Percentiles rank a stretch among this genome's conserved stretches.
Conservation (phyloP, 257 asterid genomes). For the Cinchona pubescens region DNA sequence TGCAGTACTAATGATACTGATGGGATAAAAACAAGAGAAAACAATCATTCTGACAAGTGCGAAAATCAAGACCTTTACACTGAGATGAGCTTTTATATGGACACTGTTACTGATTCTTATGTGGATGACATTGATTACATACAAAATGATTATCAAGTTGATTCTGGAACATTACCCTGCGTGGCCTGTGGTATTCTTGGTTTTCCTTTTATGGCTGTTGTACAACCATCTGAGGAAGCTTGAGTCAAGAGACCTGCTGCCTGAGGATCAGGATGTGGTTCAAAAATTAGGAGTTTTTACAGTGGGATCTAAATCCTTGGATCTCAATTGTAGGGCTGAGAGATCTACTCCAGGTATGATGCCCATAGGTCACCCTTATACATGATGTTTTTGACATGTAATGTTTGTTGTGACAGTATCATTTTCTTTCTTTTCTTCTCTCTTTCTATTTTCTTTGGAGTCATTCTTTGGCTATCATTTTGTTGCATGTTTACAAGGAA, state of each 20-base stretch:
- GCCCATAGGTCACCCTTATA: background rate
- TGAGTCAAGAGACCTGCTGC: slow-evolving; percentile 37
- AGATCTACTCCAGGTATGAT: slow-evolving; percentile 49
- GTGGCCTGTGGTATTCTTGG: slow-evolving; percentile 98
- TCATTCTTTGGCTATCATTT: background rate
- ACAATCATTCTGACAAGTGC: slow-evolving; percentile 33
- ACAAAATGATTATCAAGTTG: slow-evolving; percentile 71
- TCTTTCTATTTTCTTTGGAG: background rate
- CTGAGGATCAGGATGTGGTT: slow-evolving; percentile 26
- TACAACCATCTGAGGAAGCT: slow-evolving; percentile 76
- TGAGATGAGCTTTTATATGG: slow-evolving; percentile 56
- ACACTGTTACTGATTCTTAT: slow-evolving; percentile 50
- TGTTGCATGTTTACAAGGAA: background rate
- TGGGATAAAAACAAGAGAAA: slow-evolving; percentile 31
- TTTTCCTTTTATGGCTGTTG: slow-evolving; percentile 89
- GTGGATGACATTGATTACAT: slow-evolving; percentile 61
- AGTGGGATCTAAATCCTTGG: slow-evolving; percentile 29
- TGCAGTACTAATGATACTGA: slow-evolving; percentile 36
- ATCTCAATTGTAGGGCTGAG: slow-evolving; percentile 24
- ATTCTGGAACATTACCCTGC: slow-evolving; percentile 92
- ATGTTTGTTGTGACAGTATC: background rate
- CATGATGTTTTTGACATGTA: background rate
- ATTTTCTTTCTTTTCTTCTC: background rate
- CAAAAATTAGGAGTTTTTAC: slow-evolving; percentile 21
- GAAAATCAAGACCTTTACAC: slow-evolving; percentile 35